phyloP scores from a whole-genome alignment of 2,329 filamentous ascomycete species.

The Scytalidium sp. region DNA sequence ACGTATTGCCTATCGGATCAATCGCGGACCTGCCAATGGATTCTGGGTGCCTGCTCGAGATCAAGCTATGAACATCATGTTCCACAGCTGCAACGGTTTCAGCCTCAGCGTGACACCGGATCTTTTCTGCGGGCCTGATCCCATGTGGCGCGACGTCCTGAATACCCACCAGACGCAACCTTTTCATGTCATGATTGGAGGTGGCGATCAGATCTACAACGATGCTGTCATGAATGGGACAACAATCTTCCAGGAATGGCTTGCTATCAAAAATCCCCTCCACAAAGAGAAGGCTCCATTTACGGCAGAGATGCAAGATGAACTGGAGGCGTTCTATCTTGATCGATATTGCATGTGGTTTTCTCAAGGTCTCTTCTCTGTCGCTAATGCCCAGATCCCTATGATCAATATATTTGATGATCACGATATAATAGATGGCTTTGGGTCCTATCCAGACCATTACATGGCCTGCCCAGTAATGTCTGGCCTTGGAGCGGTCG shows the following conservation, averaged over 20 bases:
- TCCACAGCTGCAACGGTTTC: slow-evolving; percentile 97
- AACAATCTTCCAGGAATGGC: slow-evolving; percentile 77
- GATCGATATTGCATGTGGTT: slow-evolving; percentile 93
- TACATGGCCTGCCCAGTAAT: slow-evolving; percentile 93
- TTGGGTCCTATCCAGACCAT: slow-evolving; percentile 85
- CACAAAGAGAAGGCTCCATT: slow-evolving; percentile 80
- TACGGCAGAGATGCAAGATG: slow-evolving; percentile 76
- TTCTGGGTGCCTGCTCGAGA: slow-evolving; percentile 91
- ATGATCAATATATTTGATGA: slow-evolving; percentile 99
- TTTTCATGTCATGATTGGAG: slow-evolving; percentile 98
- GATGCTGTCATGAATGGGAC: slow-evolving; percentile 78
- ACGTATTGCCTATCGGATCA: slow-evolving; percentile 93
- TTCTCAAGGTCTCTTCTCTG: slow-evolving; percentile 88
- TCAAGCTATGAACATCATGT: slow-evolving; percentile 98
- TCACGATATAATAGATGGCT: slow-evolving; percentile 89
- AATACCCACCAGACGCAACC: slow-evolving; percentile 88
- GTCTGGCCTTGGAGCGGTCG: slow-evolving; percentile 81
- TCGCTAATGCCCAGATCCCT: slow-evolving; percentile 90
- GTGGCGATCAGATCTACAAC: slow-evolving; percentile 96
- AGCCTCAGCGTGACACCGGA: slow-evolving; percentile 74
- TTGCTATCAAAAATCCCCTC: slow-evolving; percentile 72
- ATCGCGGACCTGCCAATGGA: slow-evolving; percentile 79
- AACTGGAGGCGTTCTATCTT: slow-evolving; percentile 86
- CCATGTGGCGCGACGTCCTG: slow-evolving; percentile 93
- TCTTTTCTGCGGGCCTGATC: slow-evolving; percentile 86